Percentiles rank a stretch among this genome's conserved stretches.
phyloP scores from a whole-genome alignment of 805 yeast species.

The Saccharomycopsis malanga region DNA sequence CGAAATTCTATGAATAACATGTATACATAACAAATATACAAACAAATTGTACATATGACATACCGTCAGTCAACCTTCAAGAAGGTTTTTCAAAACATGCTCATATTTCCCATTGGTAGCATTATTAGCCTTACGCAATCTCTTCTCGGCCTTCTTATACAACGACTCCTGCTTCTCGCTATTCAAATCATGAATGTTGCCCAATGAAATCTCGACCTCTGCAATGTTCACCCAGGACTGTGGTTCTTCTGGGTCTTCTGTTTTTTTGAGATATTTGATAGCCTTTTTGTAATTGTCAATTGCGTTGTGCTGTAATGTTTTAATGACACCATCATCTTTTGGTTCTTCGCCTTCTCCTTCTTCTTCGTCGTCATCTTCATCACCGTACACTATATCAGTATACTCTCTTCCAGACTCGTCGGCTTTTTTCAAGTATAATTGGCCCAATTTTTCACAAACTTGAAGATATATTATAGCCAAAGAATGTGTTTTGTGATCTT shows the following conservation, averaged over 20 bases:
- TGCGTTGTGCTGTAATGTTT: slow-evolving; percentile 45
- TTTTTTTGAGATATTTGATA: slow-evolving; percentile 45
- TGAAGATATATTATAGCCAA: slow-evolving; percentile 19
- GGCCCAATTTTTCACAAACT: slow-evolving; percentile 49
- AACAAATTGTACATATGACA: no score
- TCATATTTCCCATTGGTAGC: slow-evolving; percentile 73
- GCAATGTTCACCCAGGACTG: slow-evolving; percentile 78
- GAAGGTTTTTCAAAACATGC: slow-evolving; percentile 37
- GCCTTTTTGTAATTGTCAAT: slow-evolving; percentile 45
- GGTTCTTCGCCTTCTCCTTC: slow-evolving; percentile 25
- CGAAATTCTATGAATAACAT: no score
- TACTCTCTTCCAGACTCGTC: slow-evolving; percentile 52
- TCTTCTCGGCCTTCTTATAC: slow-evolving; percentile 63
- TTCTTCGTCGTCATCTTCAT: slow-evolving; percentile 35
- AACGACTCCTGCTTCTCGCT: slow-evolving; percentile 58
- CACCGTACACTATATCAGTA: slow-evolving; percentile 52
- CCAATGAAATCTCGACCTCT: slow-evolving; percentile 76
- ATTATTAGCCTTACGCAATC: slow-evolving; percentile 64
- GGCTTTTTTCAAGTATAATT: slow-evolving; percentile 55
- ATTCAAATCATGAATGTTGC: slow-evolving; percentile 62
- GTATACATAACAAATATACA: no score
- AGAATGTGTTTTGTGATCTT: slow-evolving; percentile 1
- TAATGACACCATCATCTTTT: slow-evolving; percentile 23
- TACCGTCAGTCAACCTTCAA: background rate
- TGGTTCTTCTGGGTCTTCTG: slow-evolving; percentile 68